phyloP scores from a whole-genome alignment of 441 rosid species.

The Raphanus hybrid region DNA sequence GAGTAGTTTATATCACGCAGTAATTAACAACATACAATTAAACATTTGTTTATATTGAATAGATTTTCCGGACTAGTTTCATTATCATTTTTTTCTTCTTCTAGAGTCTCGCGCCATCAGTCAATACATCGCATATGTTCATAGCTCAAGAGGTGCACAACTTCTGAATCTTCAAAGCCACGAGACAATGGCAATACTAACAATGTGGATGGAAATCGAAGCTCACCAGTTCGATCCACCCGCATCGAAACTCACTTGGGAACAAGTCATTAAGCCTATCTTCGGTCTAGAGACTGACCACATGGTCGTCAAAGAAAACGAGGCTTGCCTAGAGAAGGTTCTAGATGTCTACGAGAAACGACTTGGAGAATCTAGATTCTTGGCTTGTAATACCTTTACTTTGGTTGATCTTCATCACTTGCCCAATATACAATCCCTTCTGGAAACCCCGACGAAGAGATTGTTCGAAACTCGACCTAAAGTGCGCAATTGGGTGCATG shows the following conservation, averaged over 20 bases:
- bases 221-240: conserved; percentile 42
- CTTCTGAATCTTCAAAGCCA: conserved; percentile 36
- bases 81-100: background rate
- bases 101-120: conserved; percentile 44
- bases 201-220: conserved; percentile 46
- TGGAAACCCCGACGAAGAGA: conserved; percentile 24
- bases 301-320: conserved; percentile 29
- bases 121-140: conserved; percentile 42
- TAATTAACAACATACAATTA: background rate
- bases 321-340: conserved; percentile 37
- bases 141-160: conserved; percentile 40
- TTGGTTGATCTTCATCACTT: conserved; percentile 45
- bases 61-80: background rate
- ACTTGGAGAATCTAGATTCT: conserved; percentile 33
- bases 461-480: conserved; percentile 32
- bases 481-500: conserved; percentile 30
- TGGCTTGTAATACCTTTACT: conserved; percentile 39
- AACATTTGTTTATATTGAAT: background rate
- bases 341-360: conserved; percentile 43
- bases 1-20: background rate
- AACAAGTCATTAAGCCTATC: conserved; percentile 37
- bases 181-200: conserved; percentile 38
- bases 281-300: conserved; percentile 34
- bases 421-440: conserved; percentile 37
- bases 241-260: conserved; percentile 41